Evolutionary conservation across 2,329 filamentous ascomycete species (phyloP), one percentile per base, ranked within the genome.

Genomic region (Alternaria incomplexa): DNA sequence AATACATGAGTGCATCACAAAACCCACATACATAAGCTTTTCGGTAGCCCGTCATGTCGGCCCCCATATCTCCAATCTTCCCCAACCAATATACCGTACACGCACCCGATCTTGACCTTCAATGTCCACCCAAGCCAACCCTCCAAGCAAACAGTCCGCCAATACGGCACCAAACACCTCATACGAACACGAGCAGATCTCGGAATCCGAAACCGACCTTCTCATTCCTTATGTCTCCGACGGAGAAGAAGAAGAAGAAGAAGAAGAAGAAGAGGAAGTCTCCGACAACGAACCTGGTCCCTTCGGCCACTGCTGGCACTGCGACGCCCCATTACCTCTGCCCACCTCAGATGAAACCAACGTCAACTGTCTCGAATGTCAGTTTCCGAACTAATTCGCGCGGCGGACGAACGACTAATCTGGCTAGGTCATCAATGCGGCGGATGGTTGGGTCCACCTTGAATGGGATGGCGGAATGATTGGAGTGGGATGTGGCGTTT

Each of bases 291-390:
- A n/a, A 10, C 6, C 15, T 32, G 11, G 22, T 12, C 3, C 36
- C 12, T 46, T 54, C 6, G 23, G 54, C 8, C 45, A 61, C 23
- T 66, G 63, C 43, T 66, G 61, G 63, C 26, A 55, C 23, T 66
- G 63, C 55, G 28, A 26, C 17, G n/a, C 44, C 23, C 10, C 61
- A 7, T 20, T 66, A 20, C 43, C 13, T 25, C 28, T 53, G 1
- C 36, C 56, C 6, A n/a, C 26, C 12, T 13, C 20, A 1, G 17
- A 9, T 7, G 6, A 8, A 12, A 11, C 12, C n/a, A 23, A 20
- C 10, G 40, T 47, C 2, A 43, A 59, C 20, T 66, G 57, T 50
- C 10, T 7, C 3, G 63, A 61, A 6, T 63, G 63, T 47, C 13
- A 20, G 28, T 26, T 60, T 11, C 63, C 61, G 5, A 63, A 65